Evolutionary conservation across 176 grass and related monocot species (phyloP), one percentile per base, ranked within the genome.

Genomic region (Aegilops bicornis): DNA sequence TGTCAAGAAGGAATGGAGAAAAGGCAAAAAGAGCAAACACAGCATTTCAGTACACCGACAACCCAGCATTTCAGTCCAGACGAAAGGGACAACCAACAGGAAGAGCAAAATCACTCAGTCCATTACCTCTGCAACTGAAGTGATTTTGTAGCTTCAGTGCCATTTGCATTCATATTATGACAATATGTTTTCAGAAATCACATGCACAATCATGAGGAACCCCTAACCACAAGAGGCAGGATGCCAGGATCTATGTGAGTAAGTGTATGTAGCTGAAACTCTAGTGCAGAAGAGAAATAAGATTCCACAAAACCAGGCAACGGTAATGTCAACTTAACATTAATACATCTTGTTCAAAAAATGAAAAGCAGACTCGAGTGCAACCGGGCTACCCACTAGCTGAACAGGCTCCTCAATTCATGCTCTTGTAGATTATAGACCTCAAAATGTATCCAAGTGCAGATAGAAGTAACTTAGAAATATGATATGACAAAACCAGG

Each of bases 1-100:
- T 5, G 45, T 48, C 13, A 15, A 48, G 1, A 88, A 84, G 78
- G 90, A 85, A 56, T 64, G 89, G 27, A 79, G 74, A 73, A 54
- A 45, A 40, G 32, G 80, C 19, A 86, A 16, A 25, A 80, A 65
- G 3, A 75, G 36, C 19, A 85, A 37, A 11, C 31, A 52, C 3
- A 16, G 20, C 50, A 69, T 69, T 22, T 30, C 40, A 3, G 42
- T 13, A 74, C 39, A 40, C 24, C 40, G 27, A 12, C 71, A 47
- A 8, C 39, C 39, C 6, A 74, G 71, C 43, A 47, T 74, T 74
- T 19, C 42, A 50, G 24, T 50, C 45, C 47, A 54, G 45, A 32
- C 10, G 27, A 2, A 76, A 32, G 9, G 45, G 4, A 17, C 24
- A 50, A 54, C 43, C 19, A 76, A 4, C 73, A 54, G 43, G 73